Evolutionary conservation across 2,329 filamentous ascomycete genomes (phyloP).

Genomic region (Nigrospora oryzae): DNA sequence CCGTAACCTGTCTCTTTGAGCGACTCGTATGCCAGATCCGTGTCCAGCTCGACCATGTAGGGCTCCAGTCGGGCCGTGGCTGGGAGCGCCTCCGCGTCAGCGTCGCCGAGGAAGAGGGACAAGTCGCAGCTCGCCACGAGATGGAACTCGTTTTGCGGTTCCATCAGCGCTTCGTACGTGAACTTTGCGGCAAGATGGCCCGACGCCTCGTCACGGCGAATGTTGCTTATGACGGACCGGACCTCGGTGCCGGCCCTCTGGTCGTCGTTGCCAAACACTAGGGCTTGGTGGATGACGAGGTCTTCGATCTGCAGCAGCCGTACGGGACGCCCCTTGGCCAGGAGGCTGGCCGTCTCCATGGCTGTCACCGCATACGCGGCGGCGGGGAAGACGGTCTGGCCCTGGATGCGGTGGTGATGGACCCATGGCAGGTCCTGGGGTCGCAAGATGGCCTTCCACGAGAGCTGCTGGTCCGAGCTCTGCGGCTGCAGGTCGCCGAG

Average conservation of each 20-base stretch:
- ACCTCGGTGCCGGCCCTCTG: conserved; percentile 5
- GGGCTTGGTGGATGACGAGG: conserved; percentile 8
- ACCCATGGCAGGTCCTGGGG: conserved; percentile 8
- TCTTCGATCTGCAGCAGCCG: conserved; percentile 9
- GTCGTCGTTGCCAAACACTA: conserved; percentile 3
- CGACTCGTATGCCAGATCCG: not conserved
- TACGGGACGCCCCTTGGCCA: conserved; percentile 3
- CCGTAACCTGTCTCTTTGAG: not conserved
- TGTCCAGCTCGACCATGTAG: not conserved
- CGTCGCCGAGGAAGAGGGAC: not conserved
- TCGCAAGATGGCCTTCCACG: conserved; percentile 7
- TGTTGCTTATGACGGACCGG: not conserved
- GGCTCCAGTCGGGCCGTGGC: not conserved
- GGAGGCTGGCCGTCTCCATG: conserved; percentile 5
- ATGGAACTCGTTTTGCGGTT: not conserved
- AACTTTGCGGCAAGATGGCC: not conserved
- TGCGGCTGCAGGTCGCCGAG: conserved; percentile 5
- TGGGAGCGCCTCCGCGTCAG: not conserved
- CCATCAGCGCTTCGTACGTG: conserved; percentile 1
- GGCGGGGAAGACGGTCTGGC: conserved; percentile 9
- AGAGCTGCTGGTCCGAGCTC: not conserved
- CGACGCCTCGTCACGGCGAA: not conserved
- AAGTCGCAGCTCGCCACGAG: not conserved
- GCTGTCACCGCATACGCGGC: conserved; percentile 8
- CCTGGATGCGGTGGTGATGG: conserved; percentile 6